Evolutionary conservation across 2,329 filamentous ascomycete genomes (phyloP).

Genomic region (Botryotinia calthae): DNA sequence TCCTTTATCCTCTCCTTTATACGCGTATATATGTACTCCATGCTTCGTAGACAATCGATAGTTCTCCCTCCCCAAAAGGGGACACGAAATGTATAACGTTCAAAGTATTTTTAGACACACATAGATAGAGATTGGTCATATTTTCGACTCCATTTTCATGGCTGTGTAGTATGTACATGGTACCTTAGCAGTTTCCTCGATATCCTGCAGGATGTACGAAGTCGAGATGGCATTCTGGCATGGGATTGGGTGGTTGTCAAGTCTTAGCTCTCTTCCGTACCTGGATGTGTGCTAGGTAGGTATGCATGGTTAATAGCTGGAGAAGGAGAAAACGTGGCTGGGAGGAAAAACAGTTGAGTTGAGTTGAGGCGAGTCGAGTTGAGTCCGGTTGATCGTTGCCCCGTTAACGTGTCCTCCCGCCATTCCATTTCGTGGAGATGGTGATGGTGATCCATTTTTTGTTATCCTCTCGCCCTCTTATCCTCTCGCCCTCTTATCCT

Average conservation of each 20-base stretch:
- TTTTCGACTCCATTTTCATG: background rate
- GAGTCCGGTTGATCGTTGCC: background rate
- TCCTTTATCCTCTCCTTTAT: too few relatives aligned
- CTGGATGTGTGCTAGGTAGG: background rate
- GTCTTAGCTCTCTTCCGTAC: background rate
- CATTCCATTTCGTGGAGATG: slow-evolving; percentile 17
- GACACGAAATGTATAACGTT: background rate
- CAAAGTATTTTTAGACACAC: background rate
- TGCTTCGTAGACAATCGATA: too few relatives aligned
- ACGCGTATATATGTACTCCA: too few relatives aligned
- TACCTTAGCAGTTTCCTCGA: background rate
- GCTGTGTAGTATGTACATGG: background rate
- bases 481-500: background rate
- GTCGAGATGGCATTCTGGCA: too few relatives aligned
- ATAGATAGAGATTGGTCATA: background rate
- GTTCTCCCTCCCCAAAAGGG: background rate
- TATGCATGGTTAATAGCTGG: background rate
- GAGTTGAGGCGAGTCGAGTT: background rate
- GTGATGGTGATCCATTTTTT: slow-evolving; percentile 4
- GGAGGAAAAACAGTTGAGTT: background rate
- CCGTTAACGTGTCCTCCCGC: background rate
- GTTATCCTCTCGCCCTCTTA: background rate
- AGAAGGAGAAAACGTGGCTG: slow-evolving; percentile 1
- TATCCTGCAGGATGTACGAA: background rate
- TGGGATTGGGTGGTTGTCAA: background rate